Percentiles rank a stretch among this genome's conserved stretches.
These are phyloP conservation scores for Elongisporangium anandrum DNA, from an alignment of 352 stramenopile species.

Conservation along the genomic window DNA sequence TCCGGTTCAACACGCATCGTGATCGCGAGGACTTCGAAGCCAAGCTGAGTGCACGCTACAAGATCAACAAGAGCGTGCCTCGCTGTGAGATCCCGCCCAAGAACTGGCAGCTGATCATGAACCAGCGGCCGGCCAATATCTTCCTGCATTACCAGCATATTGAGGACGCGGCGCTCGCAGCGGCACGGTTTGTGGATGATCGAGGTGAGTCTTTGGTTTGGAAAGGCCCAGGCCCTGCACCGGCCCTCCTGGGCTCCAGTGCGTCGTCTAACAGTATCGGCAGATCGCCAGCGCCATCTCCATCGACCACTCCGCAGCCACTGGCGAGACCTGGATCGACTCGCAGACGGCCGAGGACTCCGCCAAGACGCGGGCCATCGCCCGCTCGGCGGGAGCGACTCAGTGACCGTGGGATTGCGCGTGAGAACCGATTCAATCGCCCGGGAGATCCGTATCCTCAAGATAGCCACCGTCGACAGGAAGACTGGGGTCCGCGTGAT, in stretches of 20 bases:
- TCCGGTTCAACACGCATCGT: slow-evolving; percentile 55
- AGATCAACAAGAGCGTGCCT: slow-evolving; percentile 40
- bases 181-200: slow-evolving; percentile 37
- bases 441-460: background rate
- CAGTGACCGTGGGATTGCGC: background rate
- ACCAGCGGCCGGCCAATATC: slow-evolving; percentile 22
- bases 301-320: background rate
- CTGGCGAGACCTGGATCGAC: background rate
- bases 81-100: slow-evolving; percentile 47
- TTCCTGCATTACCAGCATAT: slow-evolving; percentile 55
- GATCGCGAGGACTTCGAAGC: slow-evolving; percentile 48
- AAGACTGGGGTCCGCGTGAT: background rate
- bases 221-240: background rate
- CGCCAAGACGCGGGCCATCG: background rate
- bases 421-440: background rate
- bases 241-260: background rate
- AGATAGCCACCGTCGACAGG: background rate
- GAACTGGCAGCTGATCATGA: slow-evolving; percentile 48
- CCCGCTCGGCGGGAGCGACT: background rate
- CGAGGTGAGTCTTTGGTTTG: slow-evolving; percentile 19
- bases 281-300: background rate
- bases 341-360: background rate
- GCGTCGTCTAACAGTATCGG: background rate
- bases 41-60: slow-evolving; percentile 41
- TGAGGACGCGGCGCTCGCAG: slow-evolving; percentile 38